Base-by-base conservation (phyloP, 345 rosid genomes). In the Salix viminalis region DNA sequence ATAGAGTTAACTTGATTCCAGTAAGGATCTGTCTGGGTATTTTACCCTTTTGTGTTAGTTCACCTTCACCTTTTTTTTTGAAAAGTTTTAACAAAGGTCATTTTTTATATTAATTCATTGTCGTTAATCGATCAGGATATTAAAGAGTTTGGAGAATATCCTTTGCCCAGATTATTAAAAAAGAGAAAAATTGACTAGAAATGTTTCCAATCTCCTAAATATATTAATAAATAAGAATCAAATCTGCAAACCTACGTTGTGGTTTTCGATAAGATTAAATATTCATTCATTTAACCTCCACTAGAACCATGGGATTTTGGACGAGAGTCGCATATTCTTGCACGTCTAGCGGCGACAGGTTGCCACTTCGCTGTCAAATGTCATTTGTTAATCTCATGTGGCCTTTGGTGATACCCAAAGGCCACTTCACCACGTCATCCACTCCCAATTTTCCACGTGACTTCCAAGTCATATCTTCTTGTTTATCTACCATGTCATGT, bases 361-460 rank as follows among this genome's bases (percentile, higher is more conserved):
- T 86, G 85, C 86, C 81, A 81, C 88, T 46, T 84, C 77, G 83
- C 82, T 73, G 82, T 62, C 84, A 32, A 61, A 28, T 11, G 21
- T 14, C 56, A 46, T 62, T 13, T 1, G 72, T 34, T 73, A 54
- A 6, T 64, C n/a, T 50, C 65, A 42, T 65, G 60, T 15, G 80
- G 28, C 87, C 69, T 44, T 70, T 78, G 18, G 72, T 18, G 6
- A 30, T 30, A 69, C 2, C 79, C 23, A 84, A 84, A 73, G 50
- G 90, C 80, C 84, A 21, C 64, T 14, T 78, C 41, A 23, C 79
- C 82, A 75, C 41, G 44, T 79, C 73, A 70, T 2, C 82, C 14
- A 48, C 4, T 65, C 72, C 2, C 46, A 32, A 41, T 67, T 36
- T 14, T 77, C 86, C 88, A 79, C 85, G 71, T 84, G 44, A 14